phyloP scores from a whole-genome alignment of 208 protist genomes.

The Trypanosoma cruzi region DNA sequence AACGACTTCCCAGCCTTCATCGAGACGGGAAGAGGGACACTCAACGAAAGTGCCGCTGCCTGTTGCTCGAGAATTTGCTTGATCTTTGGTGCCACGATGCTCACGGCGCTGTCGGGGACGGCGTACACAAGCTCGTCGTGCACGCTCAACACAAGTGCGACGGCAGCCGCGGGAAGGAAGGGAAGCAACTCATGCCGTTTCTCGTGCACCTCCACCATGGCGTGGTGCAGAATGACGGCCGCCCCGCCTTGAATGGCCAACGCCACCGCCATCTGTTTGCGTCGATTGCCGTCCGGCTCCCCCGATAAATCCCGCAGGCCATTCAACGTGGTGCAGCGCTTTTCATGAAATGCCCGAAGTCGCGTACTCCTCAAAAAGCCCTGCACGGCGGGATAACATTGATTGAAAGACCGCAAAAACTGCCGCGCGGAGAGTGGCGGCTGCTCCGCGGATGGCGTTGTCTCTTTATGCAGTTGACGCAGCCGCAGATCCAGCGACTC shows the following conservation, averaged over 20 bases:
- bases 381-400: slow-evolving; percentile 60
- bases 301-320: slow-evolving; percentile 45
- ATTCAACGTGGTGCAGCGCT: slow-evolving; percentile 44
- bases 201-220: slow-evolving; percentile 74
- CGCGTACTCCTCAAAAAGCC: slow-evolving; percentile 60
- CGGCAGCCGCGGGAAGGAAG: slow-evolving; percentile 48
- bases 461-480: slow-evolving; percentile 12
- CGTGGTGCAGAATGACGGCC: slow-evolving; percentile 79
- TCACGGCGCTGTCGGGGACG: slow-evolving; percentile 41
- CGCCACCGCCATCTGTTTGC: slow-evolving; percentile 72
- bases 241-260: slow-evolving; percentile 83
- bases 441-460: not conserved
- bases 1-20: slow-evolving; percentile 53
- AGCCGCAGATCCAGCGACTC: slow-evolving; percentile 58
- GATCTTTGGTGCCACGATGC: slow-evolving; percentile 43
- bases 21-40: slow-evolving; percentile 66
- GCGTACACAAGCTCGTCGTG: slow-evolving; percentile 90
- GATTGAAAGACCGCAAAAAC: slow-evolving; percentile 53
- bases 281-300: slow-evolving; percentile 42
- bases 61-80: slow-evolving; percentile 56
- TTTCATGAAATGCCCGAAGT: slow-evolving; percentile 36
- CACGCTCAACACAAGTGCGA: slow-evolving; percentile 64
- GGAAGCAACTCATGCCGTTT: slow-evolving; percentile 55
- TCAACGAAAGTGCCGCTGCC: slow-evolving; percentile 19
- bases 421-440: slow-evolving; percentile 31